These are phyloP conservation scores for Fraxinus velutina DNA, from an alignment of 305 asterid genomes.

Conservation along the genomic window DNA sequence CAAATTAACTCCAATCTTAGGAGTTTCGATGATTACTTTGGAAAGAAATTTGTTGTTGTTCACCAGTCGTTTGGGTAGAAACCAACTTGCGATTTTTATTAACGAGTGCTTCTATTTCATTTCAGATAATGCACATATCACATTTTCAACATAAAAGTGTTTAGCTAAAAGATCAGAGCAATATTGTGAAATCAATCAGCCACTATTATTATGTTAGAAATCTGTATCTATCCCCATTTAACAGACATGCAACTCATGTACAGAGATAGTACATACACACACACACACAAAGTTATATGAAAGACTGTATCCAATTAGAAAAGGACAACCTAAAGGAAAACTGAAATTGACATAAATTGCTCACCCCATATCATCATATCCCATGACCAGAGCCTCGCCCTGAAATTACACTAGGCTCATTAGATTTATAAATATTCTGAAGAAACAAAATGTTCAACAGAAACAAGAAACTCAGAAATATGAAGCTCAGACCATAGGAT, in stretches of 20 bases:
- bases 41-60: neutral
- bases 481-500: slow-evolving; percentile 2
- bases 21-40: neutral
- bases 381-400: slow-evolving; percentile 99
- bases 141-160: neutral
- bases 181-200: neutral
- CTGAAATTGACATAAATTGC: slow-evolving; percentile 29
- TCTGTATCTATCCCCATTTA: neutral
- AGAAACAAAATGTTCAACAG: slow-evolving; percentile 6
- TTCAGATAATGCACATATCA: neutral
- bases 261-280: neutral
- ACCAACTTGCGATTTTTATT: neutral
- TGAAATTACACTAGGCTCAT: slow-evolving; percentile 46
- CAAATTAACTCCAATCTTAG: neutral
- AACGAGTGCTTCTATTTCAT: neutral
- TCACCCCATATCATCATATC: slow-evolving; percentile 99
- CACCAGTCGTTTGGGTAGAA: neutral
- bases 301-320: neutral
- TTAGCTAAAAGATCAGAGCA: neutral
- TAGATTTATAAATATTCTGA: slow-evolving; percentile 18
- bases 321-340: slow-evolving; percentile 5
- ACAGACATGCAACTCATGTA: neutral
- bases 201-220: neutral
- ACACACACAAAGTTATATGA: neutral
- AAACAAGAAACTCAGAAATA: slow-evolving; percentile 20